Evolutionary conservation across 495 filamentous ascomycete genomes (phyloP), one percentile per base, ranked within the genome.

Genomic region (Rusavskia elegans): DNA sequence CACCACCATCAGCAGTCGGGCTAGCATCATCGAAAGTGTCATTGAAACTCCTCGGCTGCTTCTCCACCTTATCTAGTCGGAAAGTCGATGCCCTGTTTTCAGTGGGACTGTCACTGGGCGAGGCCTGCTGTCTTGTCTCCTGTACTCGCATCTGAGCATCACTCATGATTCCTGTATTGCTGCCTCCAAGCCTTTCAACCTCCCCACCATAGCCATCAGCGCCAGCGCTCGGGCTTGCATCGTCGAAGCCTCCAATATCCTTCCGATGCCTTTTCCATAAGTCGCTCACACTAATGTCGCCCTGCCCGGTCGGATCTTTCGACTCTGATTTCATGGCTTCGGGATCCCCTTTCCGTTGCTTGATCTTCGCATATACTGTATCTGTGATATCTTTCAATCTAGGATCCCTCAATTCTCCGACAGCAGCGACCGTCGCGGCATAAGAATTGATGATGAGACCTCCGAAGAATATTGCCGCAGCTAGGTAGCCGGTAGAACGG

Each of bases 211-310:
- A 16, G 5, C 49, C 44, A n/a, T 46, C 57, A 11, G 48, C 45
- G 17, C 56, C 59, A 8, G 59, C 56, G 11, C 54, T 61, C 16
- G 57, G 59, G 46, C 59, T 61, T 19, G 53, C 55, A 19, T 59
- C 55, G 48, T 57, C 27, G 2, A 23, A 21, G 9, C 19, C 39
- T 8, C 48, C 36, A 19, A 54, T 52, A 13, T 9, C 42, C 45
- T 40, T 40, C 30, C 55, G 37, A 38, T 55, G 55, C 21, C 44
- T 46, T 25, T 13, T 42, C 55, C 55, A 53, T 41, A 53, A 21
- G 5, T 53, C 52, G 2, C 51, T 27, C 11, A 37, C 54, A 38
- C 45, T 48, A 40, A 38, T 56, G 53, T 46, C 25, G 38, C 53
- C 50, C 48, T 55, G 55, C 36, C 41, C 55, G 23, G 19, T 49